Evolutionary conservation across 2,329 filamentous ascomycete genomes (phyloP).

Genomic region (Lizonia empirigonia): DNA sequence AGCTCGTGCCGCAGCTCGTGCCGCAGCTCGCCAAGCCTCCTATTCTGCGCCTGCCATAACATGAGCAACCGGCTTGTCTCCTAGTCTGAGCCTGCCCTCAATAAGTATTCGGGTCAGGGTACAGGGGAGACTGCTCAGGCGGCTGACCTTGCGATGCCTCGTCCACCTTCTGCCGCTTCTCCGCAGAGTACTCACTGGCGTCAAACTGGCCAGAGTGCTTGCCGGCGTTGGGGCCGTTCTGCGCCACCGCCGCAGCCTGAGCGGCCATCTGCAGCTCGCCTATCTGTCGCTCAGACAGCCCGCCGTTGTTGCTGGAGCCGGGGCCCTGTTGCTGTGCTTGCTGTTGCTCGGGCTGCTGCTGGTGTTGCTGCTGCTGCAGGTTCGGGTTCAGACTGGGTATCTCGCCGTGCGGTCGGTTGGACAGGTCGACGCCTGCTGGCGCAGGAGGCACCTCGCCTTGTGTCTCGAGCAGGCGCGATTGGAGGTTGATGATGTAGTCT

Average conservation of each 20-base stretch:
- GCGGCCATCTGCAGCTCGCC: constrained; percentile 48
- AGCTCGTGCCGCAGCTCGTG: no score
- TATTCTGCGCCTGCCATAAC: constrained; percentile 29
- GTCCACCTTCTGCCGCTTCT: constrained; percentile 46
- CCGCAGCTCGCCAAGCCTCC: constrained; percentile 27
- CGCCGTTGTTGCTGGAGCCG: constrained; percentile 38
- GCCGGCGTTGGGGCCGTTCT: constrained; percentile 39
- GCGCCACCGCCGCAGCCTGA: constrained; percentile 43
- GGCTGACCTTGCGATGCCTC: constrained; percentile 44
- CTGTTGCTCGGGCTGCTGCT: constrained; percentile 28
- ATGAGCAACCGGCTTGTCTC: constrained; percentile 36
- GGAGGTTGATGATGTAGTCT: constrained; percentile 90
- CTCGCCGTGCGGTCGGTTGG: constrained; percentile 55
- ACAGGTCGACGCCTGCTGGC: constrained; percentile 77
- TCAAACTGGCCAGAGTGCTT: constrained; percentile 46
- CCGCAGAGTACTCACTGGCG: constrained; percentile 35
- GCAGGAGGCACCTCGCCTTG: constrained; percentile 84
- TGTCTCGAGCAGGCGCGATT: constrained; percentile 81
- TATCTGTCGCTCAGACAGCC: constrained; percentile 47
- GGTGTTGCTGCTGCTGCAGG: constrained; percentile 27
- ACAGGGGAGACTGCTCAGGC: constrained; percentile 24
- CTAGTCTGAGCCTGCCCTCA: constrained; percentile 37
- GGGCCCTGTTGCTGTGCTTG: constrained; percentile 30
- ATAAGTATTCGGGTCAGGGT: constrained; percentile 41
- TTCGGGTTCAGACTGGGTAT: constrained; percentile 29